Percentiles rank a stretch among this genome's conserved stretches.
phyloP scores from a whole-genome alignment of 2,329 filamentous ascomycete species.

The Colletotrichum australisinense region DNA sequence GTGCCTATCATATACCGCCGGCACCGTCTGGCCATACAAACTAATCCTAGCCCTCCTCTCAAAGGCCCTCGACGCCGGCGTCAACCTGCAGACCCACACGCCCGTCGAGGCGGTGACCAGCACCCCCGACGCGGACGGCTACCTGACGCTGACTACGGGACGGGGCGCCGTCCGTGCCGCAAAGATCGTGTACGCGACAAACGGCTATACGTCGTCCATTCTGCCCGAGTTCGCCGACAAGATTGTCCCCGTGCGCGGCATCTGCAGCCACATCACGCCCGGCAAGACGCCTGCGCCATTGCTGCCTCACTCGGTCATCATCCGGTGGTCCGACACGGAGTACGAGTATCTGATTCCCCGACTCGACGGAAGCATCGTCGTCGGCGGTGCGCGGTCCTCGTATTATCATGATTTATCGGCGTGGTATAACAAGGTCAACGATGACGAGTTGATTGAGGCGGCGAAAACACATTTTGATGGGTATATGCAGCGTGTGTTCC shows the following conservation, averaged over 20 bases:
- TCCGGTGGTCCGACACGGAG: constrained; percentile 66
- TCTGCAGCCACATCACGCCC: constrained; percentile 45
- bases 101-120: constrained; percentile 4
- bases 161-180: constrained; percentile 38
- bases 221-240: constrained; percentile 38
- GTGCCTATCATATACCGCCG: constrained; percentile 48
- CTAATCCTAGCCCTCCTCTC: constrained; percentile 42
- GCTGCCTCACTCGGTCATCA: constrained; percentile 66
- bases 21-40: constrained; percentile 41
- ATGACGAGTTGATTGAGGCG: constrained; percentile 50
- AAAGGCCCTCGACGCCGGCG: constrained; percentile 35
- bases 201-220: constrained; percentile 42
- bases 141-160: constrained; percentile 34
- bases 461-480: constrained; percentile 54
- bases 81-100: constrained; percentile 43
- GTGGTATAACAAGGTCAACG: constrained; percentile 59
- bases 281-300: constrained; percentile 46
- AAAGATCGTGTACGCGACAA: constrained; percentile 42
- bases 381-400: constrained; percentile 52
- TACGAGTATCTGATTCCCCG: constrained; percentile 77
- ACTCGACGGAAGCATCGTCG: constrained; percentile 56
- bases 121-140: constrained; percentile 3
- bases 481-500: constrained; percentile 58
- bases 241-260: constrained; percentile 41
- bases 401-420: constrained; percentile 43